phyloP scores from a whole-genome alignment of 73 alveolate genomes.

The Tetrahymena elliotti region DNA sequence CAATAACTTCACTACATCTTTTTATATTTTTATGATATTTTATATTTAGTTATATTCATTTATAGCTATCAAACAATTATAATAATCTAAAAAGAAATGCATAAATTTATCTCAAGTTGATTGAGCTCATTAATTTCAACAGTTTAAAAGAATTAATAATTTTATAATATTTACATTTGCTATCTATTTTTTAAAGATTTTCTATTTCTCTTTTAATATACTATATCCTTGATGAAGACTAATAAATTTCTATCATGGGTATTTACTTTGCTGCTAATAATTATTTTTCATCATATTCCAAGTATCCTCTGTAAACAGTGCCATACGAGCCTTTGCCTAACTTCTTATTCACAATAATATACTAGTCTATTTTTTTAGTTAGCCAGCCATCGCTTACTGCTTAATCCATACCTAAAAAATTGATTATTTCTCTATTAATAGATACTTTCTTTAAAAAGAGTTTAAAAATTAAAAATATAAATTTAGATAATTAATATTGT shows the following conservation, averaged over 20 bases:
- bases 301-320: slow-evolving; percentile 31
- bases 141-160: background rate
- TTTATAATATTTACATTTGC: background rate
- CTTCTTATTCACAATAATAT: slow-evolving; percentile 8
- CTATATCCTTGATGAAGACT: background rate
- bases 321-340: slow-evolving; percentile 36
- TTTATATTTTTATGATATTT: background rate
- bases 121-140: background rate
- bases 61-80: background rate
- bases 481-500: too few species aligned
- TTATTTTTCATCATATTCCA: slow-evolving; percentile 12
- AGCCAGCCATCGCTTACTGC: slow-evolving; percentile 3
- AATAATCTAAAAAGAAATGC: background rate
- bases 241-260: background rate
- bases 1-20: slow-evolving; percentile 10
- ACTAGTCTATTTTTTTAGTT: slow-evolving; percentile 21
- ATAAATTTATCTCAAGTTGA: too few species aligned
- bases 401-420: background rate
- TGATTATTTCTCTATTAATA: background rate
- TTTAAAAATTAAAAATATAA: too few species aligned
- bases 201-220: background rate
- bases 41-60: too few species aligned
- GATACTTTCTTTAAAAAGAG: too few species aligned
- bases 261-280: slow-evolving; percentile 21
- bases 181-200: background rate